A percentile compares a stretch with the other conserved stretches of the same genome.
Evolutionary conservation across 768 basidiomycete genomes (phyloP).

Genomic region (Trametes cingulata): DNA sequence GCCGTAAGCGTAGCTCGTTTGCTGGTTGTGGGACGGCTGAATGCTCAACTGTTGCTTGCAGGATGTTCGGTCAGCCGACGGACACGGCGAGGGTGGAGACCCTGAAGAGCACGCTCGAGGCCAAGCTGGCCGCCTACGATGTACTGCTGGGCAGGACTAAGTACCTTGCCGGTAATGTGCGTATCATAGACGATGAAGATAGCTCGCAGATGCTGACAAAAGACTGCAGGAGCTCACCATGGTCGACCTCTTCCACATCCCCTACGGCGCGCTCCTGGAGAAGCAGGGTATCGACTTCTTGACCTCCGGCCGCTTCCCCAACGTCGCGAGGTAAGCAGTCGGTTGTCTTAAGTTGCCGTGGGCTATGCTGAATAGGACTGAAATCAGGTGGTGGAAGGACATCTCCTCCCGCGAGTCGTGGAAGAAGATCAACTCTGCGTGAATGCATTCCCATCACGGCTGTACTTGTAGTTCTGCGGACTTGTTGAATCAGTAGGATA

Average conservation of each 20-base stretch:
- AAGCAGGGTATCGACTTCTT: constrained; percentile 33
- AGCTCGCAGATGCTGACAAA: neutral
- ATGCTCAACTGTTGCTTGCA: neutral
- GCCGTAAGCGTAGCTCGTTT: constrained; percentile 23
- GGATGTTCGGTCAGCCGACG: constrained; percentile 28
- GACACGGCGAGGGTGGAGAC: constrained; percentile 35
- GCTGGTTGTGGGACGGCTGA: neutral
- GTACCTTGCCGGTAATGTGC: constrained; percentile 47
- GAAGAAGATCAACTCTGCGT: constrained; percentile 27
- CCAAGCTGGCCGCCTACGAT: constrained; percentile 56
- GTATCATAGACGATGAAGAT: neutral
- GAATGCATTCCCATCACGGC: neutral
- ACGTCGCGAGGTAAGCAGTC: constrained; percentile 44
- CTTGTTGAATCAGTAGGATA: too few relatives aligned
- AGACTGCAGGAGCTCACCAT: constrained; percentile 45
- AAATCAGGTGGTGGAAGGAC: constrained; percentile 52
- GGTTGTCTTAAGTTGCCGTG: neutral
- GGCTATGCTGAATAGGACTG: neutral
- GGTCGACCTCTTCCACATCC: constrained; percentile 59
- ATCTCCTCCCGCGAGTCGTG: constrained; percentile 49
- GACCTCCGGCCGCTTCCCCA: constrained; percentile 37
- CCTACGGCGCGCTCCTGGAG: constrained; percentile 40
- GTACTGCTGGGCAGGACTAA: constrained; percentile 54
- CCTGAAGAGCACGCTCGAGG: constrained; percentile 34
- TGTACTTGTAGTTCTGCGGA: neutral